A percentile compares a stretch with the other conserved stretches of the same genome.
These are phyloP conservation scores for Penicillium sp. DNA, from an alignment of 2,329 filamentous ascomycete species.

Conservation along the genomic window DNA sequence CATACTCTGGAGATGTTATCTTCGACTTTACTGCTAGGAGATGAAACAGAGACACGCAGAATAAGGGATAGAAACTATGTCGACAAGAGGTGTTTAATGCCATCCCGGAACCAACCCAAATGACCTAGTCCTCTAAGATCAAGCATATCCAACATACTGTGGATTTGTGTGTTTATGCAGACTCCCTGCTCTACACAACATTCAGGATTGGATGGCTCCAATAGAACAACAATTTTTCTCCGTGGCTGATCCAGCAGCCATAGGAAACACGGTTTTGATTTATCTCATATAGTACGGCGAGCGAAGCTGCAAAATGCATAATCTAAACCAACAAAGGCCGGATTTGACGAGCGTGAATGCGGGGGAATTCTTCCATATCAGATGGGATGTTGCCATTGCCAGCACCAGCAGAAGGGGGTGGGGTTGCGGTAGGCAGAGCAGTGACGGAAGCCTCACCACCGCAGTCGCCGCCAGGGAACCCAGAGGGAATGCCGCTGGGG, in stretches of 20 bases:
- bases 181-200: neutral
- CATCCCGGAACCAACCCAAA: neutral
- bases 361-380: constrained; percentile 14
- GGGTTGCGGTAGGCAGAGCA: neutral
- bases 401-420: constrained; percentile 9
- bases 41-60: neutral
- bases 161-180: neutral
- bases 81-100: neutral
- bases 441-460: constrained; percentile 1
- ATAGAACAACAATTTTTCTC: neutral
- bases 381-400: neutral
- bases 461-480: neutral
- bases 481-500: no score
- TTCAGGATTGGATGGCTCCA: neutral
- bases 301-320: constrained; percentile 2
- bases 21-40: neutral
- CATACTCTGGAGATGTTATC: neutral
- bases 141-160: neutral
- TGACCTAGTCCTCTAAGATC: neutral
- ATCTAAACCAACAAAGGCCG: constrained; percentile 20
- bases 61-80: neutral
- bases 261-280: constrained; percentile 7
- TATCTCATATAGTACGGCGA: constrained; percentile 13
- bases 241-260: constrained; percentile 24
- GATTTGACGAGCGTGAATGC: constrained; percentile 30